phyloP scores from a whole-genome alignment of 2,329 filamentous ascomycete genomes.

The Coleophoma cylindrospora region DNA sequence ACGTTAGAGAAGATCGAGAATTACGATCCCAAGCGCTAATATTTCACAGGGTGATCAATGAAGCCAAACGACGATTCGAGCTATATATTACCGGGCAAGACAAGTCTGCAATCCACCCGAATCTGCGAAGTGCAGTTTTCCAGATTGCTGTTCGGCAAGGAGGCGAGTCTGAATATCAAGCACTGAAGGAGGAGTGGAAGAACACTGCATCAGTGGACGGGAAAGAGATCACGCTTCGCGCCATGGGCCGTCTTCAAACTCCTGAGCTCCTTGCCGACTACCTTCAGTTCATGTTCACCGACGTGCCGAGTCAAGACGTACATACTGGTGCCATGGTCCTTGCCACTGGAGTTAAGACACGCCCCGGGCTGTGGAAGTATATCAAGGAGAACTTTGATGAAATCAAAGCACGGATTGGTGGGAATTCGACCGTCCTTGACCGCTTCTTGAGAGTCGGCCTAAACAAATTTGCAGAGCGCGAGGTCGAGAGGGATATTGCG shows the following conservation, averaged over 20 bases:
- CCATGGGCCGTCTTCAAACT: slow-evolving; percentile 67
- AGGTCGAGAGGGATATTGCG: slow-evolving; percentile 70
- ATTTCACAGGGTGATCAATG: slow-evolving; percentile 54
- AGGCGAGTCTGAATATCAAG: slow-evolving; percentile 61
- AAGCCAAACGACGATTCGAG: slow-evolving; percentile 75
- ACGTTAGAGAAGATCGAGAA: slow-evolving; percentile 25
- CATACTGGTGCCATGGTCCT: slow-evolving; percentile 75
- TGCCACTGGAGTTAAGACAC: slow-evolving; percentile 66
- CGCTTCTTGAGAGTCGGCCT: slow-evolving; percentile 78
- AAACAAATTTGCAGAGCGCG: slow-evolving; percentile 69
- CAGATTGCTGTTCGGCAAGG: slow-evolving; percentile 72
- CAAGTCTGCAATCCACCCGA: slow-evolving; percentile 68
- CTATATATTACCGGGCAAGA: slow-evolving; percentile 66
- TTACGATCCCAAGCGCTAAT: too few relatives aligned
- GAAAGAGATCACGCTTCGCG: slow-evolving; percentile 76
- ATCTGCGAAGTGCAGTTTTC: slow-evolving; percentile 76
- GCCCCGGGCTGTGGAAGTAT: slow-evolving; percentile 78
- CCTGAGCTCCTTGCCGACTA: slow-evolving; percentile 61
- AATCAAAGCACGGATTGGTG: slow-evolving; percentile 65
- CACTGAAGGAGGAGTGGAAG: slow-evolving; percentile 80
- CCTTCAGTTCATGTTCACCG: slow-evolving; percentile 72
- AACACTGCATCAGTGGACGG: slow-evolving; percentile 82
- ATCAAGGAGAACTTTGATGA: slow-evolving; percentile 78
- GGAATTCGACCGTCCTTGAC: slow-evolving; percentile 84
- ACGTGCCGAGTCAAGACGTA: slow-evolving; percentile 82